Base-by-base conservation (phyloP, 768 basidiomycete genomes). In the Tricholoma sp. region DNA sequence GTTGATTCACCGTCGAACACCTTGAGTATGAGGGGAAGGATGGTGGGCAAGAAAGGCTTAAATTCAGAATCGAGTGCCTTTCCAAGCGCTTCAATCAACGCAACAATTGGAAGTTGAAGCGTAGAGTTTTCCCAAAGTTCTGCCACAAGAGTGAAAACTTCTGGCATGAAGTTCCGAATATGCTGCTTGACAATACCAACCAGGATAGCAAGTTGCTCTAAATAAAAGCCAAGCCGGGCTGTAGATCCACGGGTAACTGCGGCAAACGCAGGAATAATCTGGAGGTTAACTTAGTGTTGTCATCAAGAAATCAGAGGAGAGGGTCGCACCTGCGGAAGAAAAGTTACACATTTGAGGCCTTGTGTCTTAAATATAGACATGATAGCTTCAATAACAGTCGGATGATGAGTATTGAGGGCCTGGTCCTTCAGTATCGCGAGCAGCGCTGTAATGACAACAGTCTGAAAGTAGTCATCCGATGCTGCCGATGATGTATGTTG, bases 281-380 rank as follows among this genome's bases (percentile, higher is more conserved):
- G 62, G 17, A 48, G 18, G 58, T 52, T 64, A 47, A 55, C 47
- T 67, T 50, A 47, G 50, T 11, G 57, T 8, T 8, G 28, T n/a
- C 11, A 28, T 53, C 18, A 13, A 41, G 51, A 24, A 34, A 9
- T 45, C 20, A 3, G 39, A 11, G 31, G 15, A 44, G 17, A 31
- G 47, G 10, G 3, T 33, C 70, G 51, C 66, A 94, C 93, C 78
- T 97, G 94, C 44, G 96, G 91, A 24, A 99, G 73, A 73, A 98
- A 98, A 1, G 91, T 84, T 17, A 96, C 94, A 69, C 94, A 97
- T 78, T 95, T 94, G 66, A 98, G 74, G 12, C 96, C 94, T 66
- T 98, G 95, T 0, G 94, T 97, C 71, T 95, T 94, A 81, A 98
- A 99, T 58, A 99, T 98, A 47, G 93, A 89, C 93, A 98, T 98